Evolutionary conservation across 169 alveolate genomes (phyloP).

Genomic region (Plasmodium vivax): DNA sequence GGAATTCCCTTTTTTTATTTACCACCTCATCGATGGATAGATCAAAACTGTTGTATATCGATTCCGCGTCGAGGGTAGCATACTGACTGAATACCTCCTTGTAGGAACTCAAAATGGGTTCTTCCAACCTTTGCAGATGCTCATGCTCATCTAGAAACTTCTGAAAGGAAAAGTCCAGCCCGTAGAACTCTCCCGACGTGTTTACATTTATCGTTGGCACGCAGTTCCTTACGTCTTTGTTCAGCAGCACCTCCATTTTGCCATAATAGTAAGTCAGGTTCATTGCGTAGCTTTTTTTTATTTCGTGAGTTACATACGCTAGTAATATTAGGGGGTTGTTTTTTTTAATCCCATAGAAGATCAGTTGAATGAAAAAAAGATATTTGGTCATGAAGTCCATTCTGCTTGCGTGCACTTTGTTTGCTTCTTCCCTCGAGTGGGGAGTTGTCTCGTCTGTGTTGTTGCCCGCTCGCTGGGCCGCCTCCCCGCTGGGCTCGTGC

Average conservation of each 20-base stretch:
- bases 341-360: constrained; percentile 46
- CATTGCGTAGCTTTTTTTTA: constrained; percentile 1
- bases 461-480: neutral
- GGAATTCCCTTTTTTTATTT: constrained; percentile 41
- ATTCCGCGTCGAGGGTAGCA: constrained; percentile 42
- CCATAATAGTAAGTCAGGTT: constrained; percentile 21
- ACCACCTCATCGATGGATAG: constrained; percentile 37
- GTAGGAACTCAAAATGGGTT: constrained; percentile 31
- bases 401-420: constrained; percentile 14
- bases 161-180: constrained; percentile 34
- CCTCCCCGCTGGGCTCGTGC: neutral
- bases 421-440: constrained; percentile 26
- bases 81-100: constrained; percentile 22
- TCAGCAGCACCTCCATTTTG: constrained; percentile 23
- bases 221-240: constrained; percentile 26
- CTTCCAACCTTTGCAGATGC: constrained; percentile 11
- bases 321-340: constrained; percentile 52
- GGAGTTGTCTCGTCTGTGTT: neutral
- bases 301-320: constrained; percentile 59
- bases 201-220: constrained; percentile 6
- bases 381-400: constrained; percentile 47
- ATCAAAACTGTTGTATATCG: constrained; percentile 35
- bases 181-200: neutral
- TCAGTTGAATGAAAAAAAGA: constrained; percentile 55
- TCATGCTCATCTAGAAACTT: constrained; percentile 31